Conservation (phyloP, 73 alveolate species). For the Tetrahymena elliotti region DNA sequence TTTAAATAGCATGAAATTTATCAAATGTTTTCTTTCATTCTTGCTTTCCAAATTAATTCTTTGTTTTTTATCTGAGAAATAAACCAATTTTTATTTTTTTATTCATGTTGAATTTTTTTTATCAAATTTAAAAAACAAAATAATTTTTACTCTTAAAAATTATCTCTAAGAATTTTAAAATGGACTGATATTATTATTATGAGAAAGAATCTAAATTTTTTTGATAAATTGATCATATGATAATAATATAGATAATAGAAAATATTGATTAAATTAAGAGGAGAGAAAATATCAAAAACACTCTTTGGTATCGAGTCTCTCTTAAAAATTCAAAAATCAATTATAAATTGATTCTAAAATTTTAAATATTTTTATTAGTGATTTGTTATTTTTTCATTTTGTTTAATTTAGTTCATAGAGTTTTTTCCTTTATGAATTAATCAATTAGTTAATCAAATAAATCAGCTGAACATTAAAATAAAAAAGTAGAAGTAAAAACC, state of each 20-base stretch:
- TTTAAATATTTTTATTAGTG: too few species aligned
- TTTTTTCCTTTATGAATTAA: too few species aligned
- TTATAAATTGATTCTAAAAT: background rate
- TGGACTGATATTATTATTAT: too few species aligned
- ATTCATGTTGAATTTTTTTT: too few species aligned
- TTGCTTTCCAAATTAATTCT: background rate
- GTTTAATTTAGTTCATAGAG: background rate
- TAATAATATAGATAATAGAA: background rate
- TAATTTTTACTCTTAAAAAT: too few species aligned
- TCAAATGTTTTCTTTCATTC: background rate
- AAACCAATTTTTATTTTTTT: too few species aligned
- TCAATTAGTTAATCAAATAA: too few species aligned
- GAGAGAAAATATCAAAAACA: background rate
- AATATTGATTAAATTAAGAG: background rate
- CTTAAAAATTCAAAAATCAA: background rate
- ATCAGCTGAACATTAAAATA: background rate
- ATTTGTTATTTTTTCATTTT: background rate
- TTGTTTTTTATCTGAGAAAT: too few species aligned
- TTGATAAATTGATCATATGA: background rate
- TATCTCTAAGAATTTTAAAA: too few species aligned
- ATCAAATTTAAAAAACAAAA: too few species aligned
- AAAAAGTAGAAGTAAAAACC: background rate
- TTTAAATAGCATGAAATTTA: background rate
- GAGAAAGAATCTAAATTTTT: too few species aligned
- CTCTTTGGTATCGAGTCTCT: background rate